Percentiles rank a stretch among this genome's conserved stretches.
Evolutionary conservation across 2,329 filamentous ascomycete genomes (phyloP).

Genomic region (Penicillium sclerotiorum): DNA sequence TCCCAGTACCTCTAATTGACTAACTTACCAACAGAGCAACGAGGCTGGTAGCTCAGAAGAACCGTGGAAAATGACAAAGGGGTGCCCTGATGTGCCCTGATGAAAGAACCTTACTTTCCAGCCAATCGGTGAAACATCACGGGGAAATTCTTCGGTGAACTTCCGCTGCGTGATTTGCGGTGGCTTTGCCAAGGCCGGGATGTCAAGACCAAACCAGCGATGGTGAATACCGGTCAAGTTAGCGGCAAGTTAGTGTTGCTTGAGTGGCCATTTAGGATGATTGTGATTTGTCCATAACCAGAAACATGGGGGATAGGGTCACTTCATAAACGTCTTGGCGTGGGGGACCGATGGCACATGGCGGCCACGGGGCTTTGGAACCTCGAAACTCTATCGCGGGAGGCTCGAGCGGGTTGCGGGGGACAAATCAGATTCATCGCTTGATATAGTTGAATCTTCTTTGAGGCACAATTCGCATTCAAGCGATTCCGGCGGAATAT

Average conservation of each 20-base stretch:
- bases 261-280: not conserved
- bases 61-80: too few relatives aligned
- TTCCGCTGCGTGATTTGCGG: not conserved
- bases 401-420: not conserved
- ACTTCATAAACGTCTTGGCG: slow-evolving; percentile 1
- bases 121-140: not conserved
- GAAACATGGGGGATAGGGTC: not conserved
- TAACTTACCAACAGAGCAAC: too few relatives aligned
- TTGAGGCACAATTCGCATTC: too few relatives aligned
- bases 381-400: not conserved
- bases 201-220: not conserved
- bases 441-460: too few relatives aligned
- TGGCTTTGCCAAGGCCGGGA: not conserved
- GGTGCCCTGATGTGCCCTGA: too few relatives aligned
- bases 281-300: not conserved
- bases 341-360: not conserved
- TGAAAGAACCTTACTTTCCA: not conserved
- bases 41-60: too few relatives aligned
- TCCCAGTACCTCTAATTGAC: too few relatives aligned
- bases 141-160: not conserved
- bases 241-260: too few relatives aligned
- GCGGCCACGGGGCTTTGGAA: not conserved
- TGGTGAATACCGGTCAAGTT: too few relatives aligned
- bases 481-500: too few relatives aligned
- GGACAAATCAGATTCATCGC: not conserved